Base-by-base conservation (phyloP, 331 rosid genomes). In the Rhamnella rubrinervis region DNA sequence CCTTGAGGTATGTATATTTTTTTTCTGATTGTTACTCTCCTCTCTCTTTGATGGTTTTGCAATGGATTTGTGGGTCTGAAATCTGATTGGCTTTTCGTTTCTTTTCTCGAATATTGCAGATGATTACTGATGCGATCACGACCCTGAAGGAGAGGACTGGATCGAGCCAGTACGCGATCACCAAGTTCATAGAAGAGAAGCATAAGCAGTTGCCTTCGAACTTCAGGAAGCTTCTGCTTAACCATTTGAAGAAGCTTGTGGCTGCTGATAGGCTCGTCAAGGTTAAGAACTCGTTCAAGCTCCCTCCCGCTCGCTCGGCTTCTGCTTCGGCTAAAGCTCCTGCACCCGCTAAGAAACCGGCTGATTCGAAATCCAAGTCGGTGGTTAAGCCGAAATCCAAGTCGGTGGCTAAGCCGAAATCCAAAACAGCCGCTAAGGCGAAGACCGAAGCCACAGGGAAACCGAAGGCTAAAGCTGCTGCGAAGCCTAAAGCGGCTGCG, bases 101-200 rank as follows among this genome's bases (percentile, higher is more conserved):
- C 14, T 40, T 19, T 31, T 47, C 23, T 55, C 58, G 46, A 56
- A 6, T 39, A 7, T 23, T 40, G 8, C 5, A 90, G 98, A 93
- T 93, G 98, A 90, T 90, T 31, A 66, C 73, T 0, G 92, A 85
- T 8, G 97, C 97, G 14, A 85, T 93, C 3, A 72, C 61, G 28
- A 55, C 78, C 4, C 63, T 93, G 68, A 93, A 93, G 37, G 98
- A 93, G 75, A 83, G 91, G 65, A 86, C 93, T 0, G 96, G 98
- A 2, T 93, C 98, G 26, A 93, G 98, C 63, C 97, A 90, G 82
- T 78, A 86, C 55, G 98, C 98, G 26, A 93, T 93, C 5, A 78
- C 91, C 11, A 93, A 88, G 71, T 88, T 77, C 71, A 80, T 70
- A 35, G 98, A 90, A 50, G 93, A 80, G 67, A 85, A 90, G 61